Conservation (phyloP, 257 asterid genomes). For the Buddleja alternifolia region DNA sequence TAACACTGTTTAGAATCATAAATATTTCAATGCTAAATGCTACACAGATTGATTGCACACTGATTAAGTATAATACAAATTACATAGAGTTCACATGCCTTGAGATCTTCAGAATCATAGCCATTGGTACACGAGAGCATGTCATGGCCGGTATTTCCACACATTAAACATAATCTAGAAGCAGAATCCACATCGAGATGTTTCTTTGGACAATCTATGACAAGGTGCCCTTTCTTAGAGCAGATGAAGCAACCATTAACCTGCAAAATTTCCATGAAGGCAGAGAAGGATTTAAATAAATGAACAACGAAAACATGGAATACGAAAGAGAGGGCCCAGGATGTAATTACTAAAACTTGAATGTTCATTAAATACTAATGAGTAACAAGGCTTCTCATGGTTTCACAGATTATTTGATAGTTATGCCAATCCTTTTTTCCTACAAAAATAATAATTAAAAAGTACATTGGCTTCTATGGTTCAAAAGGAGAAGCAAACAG, state of each 20-base stretch:
- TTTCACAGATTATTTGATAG: background rate
- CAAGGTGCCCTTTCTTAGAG: slow-evolving; percentile 39
- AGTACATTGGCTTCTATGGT: background rate
- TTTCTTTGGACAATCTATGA: slow-evolving; percentile 39
- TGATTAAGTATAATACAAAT: background rate
- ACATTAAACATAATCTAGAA: slow-evolving; percentile 43
- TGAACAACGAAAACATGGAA: too few species aligned
- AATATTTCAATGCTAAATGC: background rate
- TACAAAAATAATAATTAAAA: background rate
- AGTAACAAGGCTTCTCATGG: background rate
- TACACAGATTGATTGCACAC: background rate
- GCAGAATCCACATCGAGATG: slow-evolving; percentile 26
- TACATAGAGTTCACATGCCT: slow-evolving; percentile 35
- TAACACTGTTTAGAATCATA: background rate
- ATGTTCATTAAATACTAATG: background rate
- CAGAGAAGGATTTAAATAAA: background rate
- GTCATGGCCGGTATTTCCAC: slow-evolving; percentile 46
- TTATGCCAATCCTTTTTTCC: background rate
- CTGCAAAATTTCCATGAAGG: slow-evolving; percentile 35
- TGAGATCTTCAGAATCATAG: slow-evolving; percentile 52
- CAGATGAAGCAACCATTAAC: slow-evolving; percentile 40
- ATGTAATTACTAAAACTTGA: too few species aligned
- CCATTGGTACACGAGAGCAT: slow-evolving; percentile 46
- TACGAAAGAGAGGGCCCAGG: too few species aligned
- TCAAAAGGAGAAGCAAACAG: slow-evolving; percentile 12